These are phyloP conservation scores for Teratosphaeria zuluensis DNA, from an alignment of 2,329 filamentous ascomycete species.

Conservation along the genomic window DNA sequence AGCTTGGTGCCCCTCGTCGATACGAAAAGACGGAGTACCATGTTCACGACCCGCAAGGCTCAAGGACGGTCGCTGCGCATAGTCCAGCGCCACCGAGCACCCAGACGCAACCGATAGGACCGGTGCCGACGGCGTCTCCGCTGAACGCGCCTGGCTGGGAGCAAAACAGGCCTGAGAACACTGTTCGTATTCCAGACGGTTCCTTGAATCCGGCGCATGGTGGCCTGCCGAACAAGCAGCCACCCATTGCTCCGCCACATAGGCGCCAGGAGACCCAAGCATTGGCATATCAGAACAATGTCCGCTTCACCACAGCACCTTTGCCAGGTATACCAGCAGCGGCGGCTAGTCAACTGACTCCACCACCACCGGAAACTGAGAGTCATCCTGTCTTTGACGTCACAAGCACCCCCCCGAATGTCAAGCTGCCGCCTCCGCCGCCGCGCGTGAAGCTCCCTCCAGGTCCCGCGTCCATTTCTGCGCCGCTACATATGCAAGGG, in stretches of 20 bases:
- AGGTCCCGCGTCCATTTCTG: conserved; percentile 35
- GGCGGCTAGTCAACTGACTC: conserved; percentile 18
- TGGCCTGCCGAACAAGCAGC: conserved; percentile 13
- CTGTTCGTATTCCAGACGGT: conserved; percentile 25
- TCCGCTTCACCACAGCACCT: conserved; percentile 12
- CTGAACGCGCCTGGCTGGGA: conserved; percentile 11
- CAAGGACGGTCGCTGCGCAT: conserved; percentile 12
- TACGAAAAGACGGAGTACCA: conserved; percentile 20
- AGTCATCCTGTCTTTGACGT: conserved; percentile 66
- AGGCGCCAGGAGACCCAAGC: conserved; percentile 9
- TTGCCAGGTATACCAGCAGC: conserved; percentile 12
- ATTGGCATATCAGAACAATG: conserved; percentile 12
- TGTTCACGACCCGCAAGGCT: conserved; percentile 21
- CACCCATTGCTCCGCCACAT: conserved; percentile 20
- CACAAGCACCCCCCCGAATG: conserved; percentile 54
- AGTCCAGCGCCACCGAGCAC: conserved; percentile 24
- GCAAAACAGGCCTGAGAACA: conserved; percentile 12
- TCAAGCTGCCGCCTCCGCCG: conserved; percentile 58
- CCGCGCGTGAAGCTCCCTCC: conserved; percentile 72
- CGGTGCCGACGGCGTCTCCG: conserved; percentile 16
- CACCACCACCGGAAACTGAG: conserved; percentile 63
- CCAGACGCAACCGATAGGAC: conserved; percentile 24
- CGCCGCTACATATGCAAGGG: conserved; percentile 26
- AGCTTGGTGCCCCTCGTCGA: conserved; percentile 19
- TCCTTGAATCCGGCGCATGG: conserved; percentile 23